phyloP scores from a whole-genome alignment of 2,329 filamentous ascomycete species.

The Xylaria sp. region DNA sequence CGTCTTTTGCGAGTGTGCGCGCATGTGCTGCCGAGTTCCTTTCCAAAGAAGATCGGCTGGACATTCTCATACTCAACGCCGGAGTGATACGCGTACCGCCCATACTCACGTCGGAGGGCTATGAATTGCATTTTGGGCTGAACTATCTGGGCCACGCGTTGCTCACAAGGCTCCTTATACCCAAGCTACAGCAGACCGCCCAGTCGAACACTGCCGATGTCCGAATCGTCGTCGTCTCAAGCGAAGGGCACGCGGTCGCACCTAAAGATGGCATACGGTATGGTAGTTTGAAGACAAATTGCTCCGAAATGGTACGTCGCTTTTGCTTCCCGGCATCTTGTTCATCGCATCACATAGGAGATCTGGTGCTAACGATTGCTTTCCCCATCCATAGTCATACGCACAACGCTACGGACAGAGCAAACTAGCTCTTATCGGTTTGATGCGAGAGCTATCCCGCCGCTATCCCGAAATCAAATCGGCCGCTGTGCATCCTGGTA shows the following conservation, averaged over 20 bases:
- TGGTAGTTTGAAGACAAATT: neutral
- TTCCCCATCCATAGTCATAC: neutral
- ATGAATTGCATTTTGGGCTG: slow-evolving; percentile 57
- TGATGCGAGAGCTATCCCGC: slow-evolving; percentile 32
- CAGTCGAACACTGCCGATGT: slow-evolving; percentile 22
- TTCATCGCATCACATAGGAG: neutral
- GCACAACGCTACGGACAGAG: slow-evolving; percentile 35
- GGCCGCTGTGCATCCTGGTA: slow-evolving; percentile 29
- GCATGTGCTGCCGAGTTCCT: slow-evolving; percentile 49
- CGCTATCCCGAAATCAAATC: slow-evolving; percentile 31
- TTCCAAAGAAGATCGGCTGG: slow-evolving; percentile 48
- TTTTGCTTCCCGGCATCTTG: neutral
- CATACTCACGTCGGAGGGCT: slow-evolving; percentile 53
- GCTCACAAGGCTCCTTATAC: slow-evolving; percentile 46
- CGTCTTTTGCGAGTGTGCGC: slow-evolving; percentile 51
- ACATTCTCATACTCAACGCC: slow-evolving; percentile 51
- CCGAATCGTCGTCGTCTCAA: slow-evolving; percentile 34
- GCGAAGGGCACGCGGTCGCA: neutral
- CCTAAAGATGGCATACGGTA: slow-evolving; percentile 4
- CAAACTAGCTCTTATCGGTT: slow-evolving; percentile 40
- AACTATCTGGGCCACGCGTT: slow-evolving; percentile 59
- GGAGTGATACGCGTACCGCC: slow-evolving; percentile 53
- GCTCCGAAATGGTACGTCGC: slow-evolving; percentile 11
- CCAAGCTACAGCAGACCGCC: slow-evolving; percentile 27
- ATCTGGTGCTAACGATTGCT: neutral